These are phyloP conservation scores for Trypanosoma brucei DNA, from an alignment of 208 protist species.

Conservation along the genomic window DNA sequence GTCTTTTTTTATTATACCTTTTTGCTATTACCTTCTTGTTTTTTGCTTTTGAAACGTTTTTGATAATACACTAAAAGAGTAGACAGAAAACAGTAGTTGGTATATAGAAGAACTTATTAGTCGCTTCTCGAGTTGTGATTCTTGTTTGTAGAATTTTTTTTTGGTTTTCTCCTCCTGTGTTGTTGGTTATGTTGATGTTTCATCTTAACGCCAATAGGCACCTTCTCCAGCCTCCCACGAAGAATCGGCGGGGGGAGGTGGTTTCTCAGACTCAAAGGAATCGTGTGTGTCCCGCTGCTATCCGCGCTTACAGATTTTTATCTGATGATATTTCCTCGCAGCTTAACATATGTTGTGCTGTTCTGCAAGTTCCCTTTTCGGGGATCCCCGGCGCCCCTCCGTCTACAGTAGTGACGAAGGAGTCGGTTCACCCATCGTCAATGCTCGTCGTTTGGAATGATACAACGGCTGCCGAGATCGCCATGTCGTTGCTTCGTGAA, in stretches of 20 bases:
- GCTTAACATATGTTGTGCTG: constrained; percentile 28
- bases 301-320: constrained; percentile 20
- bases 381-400: constrained; percentile 6
- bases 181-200: constrained; percentile 1
- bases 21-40: too few relatives aligned
- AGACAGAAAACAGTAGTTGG: too few relatives aligned
- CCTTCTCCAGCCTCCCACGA: constrained; percentile 1
- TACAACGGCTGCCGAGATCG: constrained; percentile 48
- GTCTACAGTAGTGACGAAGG: not conserved
- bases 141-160: too few relatives aligned
- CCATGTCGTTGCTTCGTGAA: constrained; percentile 23
- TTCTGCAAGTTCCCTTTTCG: constrained; percentile 25
- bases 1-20: too few relatives aligned
- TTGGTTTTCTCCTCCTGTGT: too few relatives aligned
- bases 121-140: too few relatives aligned
- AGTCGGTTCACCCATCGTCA: constrained; percentile 7
- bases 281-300: constrained; percentile 15
- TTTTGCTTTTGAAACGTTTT: too few relatives aligned
- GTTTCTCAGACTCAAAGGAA: constrained; percentile 12
- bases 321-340: constrained; percentile 23
- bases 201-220: not conserved
- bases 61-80: too few relatives aligned
- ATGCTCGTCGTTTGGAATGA: constrained; percentile 57
- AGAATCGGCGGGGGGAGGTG: not conserved
- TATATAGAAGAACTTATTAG: too few relatives aligned